Percentiles rank a stretch among this genome's conserved stretches.
phyloP scores from a whole-genome alignment of 306 rosid genomes.

The Hylodesmum podocarpum region DNA sequence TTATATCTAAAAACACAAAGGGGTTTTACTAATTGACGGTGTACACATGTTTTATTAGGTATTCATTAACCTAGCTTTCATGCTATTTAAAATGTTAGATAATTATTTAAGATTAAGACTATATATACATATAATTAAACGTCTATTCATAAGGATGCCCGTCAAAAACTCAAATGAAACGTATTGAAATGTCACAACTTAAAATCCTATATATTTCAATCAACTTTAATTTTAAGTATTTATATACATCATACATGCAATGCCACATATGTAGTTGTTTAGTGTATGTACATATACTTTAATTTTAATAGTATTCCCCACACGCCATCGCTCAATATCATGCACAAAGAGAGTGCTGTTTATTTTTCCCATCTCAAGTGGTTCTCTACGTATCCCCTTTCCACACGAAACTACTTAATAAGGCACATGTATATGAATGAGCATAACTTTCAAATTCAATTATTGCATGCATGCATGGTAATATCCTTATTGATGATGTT shows the following conservation, averaged over 20 bases:
- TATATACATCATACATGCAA: too few relatives aligned
- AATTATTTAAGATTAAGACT: neutral
- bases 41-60: neutral
- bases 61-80: neutral
- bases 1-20: neutral
- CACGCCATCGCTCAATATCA: neutral
- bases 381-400: neutral
- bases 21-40: neutral
- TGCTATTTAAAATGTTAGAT: neutral
- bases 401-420: constrained; percentile 32
- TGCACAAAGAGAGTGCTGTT: neutral
- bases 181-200: too few relatives aligned
- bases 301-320: too few relatives aligned
- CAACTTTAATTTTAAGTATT: too few relatives aligned
- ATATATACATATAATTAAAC: neutral
- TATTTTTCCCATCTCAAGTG: neutral
- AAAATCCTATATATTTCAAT: too few relatives aligned
- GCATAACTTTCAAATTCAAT: neutral
- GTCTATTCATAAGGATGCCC: neutral
- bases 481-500: neutral
- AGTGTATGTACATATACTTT: too few relatives aligned
- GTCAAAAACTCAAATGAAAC: too few relatives aligned
- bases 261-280: too few relatives aligned
- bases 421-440: constrained; percentile 9
- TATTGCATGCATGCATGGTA: constrained; percentile 25